Base-by-base conservation (phyloP, 768 basidiomycete species). In the Mycena latifolia region DNA sequence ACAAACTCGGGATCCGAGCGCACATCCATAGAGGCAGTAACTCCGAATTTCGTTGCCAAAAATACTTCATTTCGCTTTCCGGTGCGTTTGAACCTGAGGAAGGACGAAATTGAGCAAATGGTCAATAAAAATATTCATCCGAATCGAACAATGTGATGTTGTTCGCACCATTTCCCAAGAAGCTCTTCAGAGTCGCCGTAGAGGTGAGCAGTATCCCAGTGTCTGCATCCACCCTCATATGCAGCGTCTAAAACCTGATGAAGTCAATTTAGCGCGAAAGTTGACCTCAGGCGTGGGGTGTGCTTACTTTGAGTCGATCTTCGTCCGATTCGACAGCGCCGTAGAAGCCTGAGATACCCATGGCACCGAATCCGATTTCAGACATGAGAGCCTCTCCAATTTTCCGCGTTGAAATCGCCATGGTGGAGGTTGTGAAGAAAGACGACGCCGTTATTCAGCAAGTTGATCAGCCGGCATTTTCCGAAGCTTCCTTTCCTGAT, bases 41-140 rank as follows among this genome's bases (percentile, higher is more conserved):
- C 69, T 17, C 85, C 85, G 50, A 85, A 86, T 73, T 88, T 88
- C 28, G 86, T 86, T 6, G 85, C 86, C 14, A 88, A 79, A 75
- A 88, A 88, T 22, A 88, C 85, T 17, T 85, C 76, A 56, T 69
- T 71, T 18, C 84, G 76, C 67, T 84, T 84, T 7, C 84, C 84
- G 6, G 77, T 84, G 31, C 72, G 76, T 60, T 80, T 80, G 74
- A 87, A 83, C 84, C 83, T 84, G 63, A 25, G 33, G 33, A 14
- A 14, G 14, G 8, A 14, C 14, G 14, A 35, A 14, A 35, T 35
- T 14, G 6, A 6, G 33, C 33, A 14, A 6, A 35, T 6, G 33
- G 33, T n/a, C n/a, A n/a, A n/a, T n/a, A n/a, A n/a, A 35, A 35
- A 14, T n/a, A n/a, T n/a, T n/a, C 33, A 7, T 35, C 8, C 33